These are phyloP conservation scores for Craterostigma plantagineum DNA, from an alignment of 257 asterid species.

Conservation along the genomic window DNA sequence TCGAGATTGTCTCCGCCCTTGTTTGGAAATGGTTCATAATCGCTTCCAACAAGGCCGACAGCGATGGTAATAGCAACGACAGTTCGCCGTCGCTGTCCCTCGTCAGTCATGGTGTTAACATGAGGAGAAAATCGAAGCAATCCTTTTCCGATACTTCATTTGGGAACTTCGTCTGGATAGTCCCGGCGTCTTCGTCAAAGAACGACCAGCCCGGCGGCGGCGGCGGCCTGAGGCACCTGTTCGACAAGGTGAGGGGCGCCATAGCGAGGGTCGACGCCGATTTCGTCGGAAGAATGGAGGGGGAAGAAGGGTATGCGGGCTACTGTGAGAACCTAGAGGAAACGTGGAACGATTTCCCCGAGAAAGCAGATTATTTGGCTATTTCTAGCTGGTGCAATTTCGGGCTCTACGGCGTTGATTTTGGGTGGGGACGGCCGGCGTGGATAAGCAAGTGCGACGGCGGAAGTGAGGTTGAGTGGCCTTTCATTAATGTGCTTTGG, in stretches of 20 bases:
- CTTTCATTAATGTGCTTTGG: slow-evolving; percentile 22
- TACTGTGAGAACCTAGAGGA: slow-evolving; percentile 17
- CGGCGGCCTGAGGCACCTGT: slow-evolving; percentile 11
- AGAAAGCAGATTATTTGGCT: slow-evolving; percentile 15
- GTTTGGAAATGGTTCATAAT: slow-evolving; percentile 25
- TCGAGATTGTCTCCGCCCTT: slow-evolving; percentile 21
- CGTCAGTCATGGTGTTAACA: slow-evolving; percentile 24
- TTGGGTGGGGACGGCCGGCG: slow-evolving; percentile 21
- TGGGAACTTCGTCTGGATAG: slow-evolving; percentile 28
- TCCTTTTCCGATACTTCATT: slow-evolving; percentile 15
- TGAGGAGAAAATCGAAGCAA: slow-evolving; percentile 21
- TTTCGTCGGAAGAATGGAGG: slow-evolving; percentile 20
- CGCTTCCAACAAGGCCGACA: slow-evolving; percentile 8
- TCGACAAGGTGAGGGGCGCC: slow-evolving; percentile 13
- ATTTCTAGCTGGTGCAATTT: slow-evolving; percentile 38
- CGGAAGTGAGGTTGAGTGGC: slow-evolving; percentile 18
- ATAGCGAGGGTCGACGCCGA: slow-evolving; percentile 13
- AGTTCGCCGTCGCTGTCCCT: too few species aligned
- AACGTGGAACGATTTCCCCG: slow-evolving; percentile 12
- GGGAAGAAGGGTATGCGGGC: slow-evolving; percentile 16
- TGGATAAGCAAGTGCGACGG: slow-evolving; percentile 26
- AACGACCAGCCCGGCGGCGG: too few species aligned
- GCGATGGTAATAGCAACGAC: neutral
- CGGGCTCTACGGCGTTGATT: slow-evolving; percentile 19
- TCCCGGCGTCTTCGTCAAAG: too few species aligned